Conservation (phyloP, 1,284 basidiomycete species). For the Rhodotorula sp. region DNA sequence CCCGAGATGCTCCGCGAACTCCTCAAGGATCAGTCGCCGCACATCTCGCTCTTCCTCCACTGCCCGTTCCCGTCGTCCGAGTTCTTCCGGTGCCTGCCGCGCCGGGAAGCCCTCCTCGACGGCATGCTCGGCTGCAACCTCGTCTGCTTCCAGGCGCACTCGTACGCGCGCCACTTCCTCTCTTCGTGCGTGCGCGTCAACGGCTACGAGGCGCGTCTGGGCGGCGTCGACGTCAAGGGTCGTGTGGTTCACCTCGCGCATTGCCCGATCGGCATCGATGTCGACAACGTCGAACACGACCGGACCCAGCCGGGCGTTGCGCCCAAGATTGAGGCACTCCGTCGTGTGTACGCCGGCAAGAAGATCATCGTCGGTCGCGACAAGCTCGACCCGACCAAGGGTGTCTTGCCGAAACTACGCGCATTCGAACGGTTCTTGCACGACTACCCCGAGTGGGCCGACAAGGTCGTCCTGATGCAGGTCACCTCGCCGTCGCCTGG, state of each 20-base stretch:
- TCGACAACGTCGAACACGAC: constrained; percentile 81
- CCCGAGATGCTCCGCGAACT: constrained; percentile 79
- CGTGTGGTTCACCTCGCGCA: constrained; percentile 81
- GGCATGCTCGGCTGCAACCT: constrained; percentile 98
- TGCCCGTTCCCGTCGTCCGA: constrained; percentile 97
- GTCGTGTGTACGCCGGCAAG: constrained; percentile 87
- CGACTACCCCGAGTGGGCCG: constrained; percentile 94
- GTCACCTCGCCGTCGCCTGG: constrained; percentile 94
- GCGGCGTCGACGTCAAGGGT: constrained; percentile 85
- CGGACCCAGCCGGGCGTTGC: constrained; percentile 74
- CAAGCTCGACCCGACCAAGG: constrained; percentile 97
- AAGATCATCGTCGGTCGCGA: constrained; percentile 99
- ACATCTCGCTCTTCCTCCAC: constrained; percentile 89
- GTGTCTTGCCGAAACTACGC: constrained; percentile 94
- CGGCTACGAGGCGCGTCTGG: constrained; percentile 81
- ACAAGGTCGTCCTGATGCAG: constrained; percentile 69
- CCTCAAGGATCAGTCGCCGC: constrained; percentile 66
- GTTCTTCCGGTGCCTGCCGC: constrained; percentile 88
- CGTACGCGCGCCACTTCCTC: constrained; percentile 92
- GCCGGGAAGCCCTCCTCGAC: constrained; percentile 90
- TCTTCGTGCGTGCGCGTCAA: constrained; percentile 94
- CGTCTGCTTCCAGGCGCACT: constrained; percentile 91
- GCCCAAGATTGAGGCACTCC: constrained; percentile 84
- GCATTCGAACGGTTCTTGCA: constrained; percentile 93
- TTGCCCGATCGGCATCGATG: constrained; percentile 97